Base-by-base conservation (phyloP, 345 rosid genomes). In the Rhodomyrtus tomentosa region DNA sequence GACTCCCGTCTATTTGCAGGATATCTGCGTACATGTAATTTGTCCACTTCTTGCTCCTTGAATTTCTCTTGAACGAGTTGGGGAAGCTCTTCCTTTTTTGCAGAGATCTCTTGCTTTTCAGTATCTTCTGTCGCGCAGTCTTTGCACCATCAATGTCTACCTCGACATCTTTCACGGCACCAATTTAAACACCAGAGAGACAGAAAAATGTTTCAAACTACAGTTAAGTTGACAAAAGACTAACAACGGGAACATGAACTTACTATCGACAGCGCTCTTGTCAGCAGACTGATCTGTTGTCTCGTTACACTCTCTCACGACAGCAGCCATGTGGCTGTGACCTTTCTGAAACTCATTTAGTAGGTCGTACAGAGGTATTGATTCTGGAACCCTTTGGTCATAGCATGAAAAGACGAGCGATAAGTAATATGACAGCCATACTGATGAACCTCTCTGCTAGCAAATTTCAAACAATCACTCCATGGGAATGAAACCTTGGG, bases 271-370 rank as follows among this genome's bases (percentile, higher is more conserved):
- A 42, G 87, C 76, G 81, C 83, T 87, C 51, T 82, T 84, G 82
- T 40, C 36, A 10, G 88, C 84, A 80, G 84, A 82, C 81, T 83
- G 84, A 81, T 83, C 90, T 9, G 27, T 21, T 4, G 36, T 82
- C 85, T 87, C 93, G 87, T 90, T 90, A 86, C 88, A 88, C 81
- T 83, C 91, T 83, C 93, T 93, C 48, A 94, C 94, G 55, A 95
- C 96, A 86, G 95, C 96, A 82, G 99, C 99, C 99, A 97, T 97
- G 86, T 97, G 99, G 91, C 99, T 97, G 82, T 95, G 99, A 81
- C 99, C 99, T 90, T 97, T 97, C 87, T 97, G 99, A 88, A 97
- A 97, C 90, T 97, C 99, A 85, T 97, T 97, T 92, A 97, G 84
- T 88, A 97, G 95, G 89, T 97, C 99, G 88, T 97, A 97, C 59